A percentile compares a stretch with the other conserved stretches of the same genome.
Evolutionary conservation across 176 grass and related monocot species (phyloP).

Genomic region (Ensete glaucum): DNA sequence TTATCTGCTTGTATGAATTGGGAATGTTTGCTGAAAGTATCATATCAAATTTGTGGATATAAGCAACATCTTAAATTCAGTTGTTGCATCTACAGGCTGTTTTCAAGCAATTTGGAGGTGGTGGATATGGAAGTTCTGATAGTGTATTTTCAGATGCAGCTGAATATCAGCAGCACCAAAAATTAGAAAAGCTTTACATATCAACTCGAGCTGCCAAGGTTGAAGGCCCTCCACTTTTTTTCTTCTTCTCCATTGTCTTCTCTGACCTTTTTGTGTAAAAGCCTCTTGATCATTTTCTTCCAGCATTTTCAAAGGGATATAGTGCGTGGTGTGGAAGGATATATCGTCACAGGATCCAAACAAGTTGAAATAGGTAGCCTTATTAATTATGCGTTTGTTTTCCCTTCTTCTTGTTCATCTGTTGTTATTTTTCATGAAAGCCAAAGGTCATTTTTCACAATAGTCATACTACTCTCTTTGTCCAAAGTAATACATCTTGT

Average conservation of each 20-base stretch:
- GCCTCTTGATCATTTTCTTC: slow-evolving; percentile 6
- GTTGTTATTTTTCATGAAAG: too few species aligned
- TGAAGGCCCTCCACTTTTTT: neutral
- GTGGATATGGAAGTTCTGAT: slow-evolving; percentile 61
- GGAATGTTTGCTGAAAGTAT: neutral
- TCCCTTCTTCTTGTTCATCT: neutral
- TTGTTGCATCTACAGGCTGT: slow-evolving; percentile 44
- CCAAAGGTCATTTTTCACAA: too few species aligned
- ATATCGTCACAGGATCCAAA: slow-evolving; percentile 93
- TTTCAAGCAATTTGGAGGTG: slow-evolving; percentile 75
- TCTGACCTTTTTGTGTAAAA: slow-evolving; percentile 1
- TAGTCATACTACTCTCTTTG: too few species aligned
- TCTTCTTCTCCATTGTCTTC: slow-evolving; percentile 7
- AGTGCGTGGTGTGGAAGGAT: slow-evolving; percentile 88
- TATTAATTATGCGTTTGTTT: neutral
- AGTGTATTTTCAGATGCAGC: slow-evolving; percentile 63
- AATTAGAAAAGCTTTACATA: slow-evolving; percentile 88
- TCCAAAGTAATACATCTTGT: too few species aligned
- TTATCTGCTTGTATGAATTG: neutral
- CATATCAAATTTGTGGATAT: neutral
- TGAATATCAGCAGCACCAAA: slow-evolving; percentile 76
- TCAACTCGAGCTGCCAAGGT: slow-evolving; percentile 97
- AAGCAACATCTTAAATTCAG: neutral
- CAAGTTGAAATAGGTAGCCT: slow-evolving; percentile 83
- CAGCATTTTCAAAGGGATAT: slow-evolving; percentile 98